Percentiles rank a stretch among this genome's conserved stretches.
Conservation (phyloP, 805 yeast species). For the Brettanomyces nanus region DNA sequence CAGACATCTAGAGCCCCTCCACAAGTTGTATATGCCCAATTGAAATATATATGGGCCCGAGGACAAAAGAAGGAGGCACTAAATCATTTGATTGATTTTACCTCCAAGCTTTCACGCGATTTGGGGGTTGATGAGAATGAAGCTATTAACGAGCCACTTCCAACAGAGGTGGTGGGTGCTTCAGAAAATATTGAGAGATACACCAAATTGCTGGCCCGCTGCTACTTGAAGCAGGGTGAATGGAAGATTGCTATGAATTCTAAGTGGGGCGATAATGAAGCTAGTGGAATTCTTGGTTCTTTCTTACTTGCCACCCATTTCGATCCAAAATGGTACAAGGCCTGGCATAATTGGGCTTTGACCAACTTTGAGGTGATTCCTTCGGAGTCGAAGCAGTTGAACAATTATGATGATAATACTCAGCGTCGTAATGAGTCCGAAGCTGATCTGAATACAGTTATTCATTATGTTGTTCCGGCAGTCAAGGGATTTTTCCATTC, state of each 20-base stretch:
- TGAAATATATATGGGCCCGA: slow-evolving; percentile 95
- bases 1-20: slow-evolving; percentile 76
- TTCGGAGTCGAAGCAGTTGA: slow-evolving; percentile 27
- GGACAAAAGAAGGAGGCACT: slow-evolving; percentile 85
- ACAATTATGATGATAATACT: slow-evolving; percentile 8
- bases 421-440: slow-evolving; percentile 14
- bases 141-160: slow-evolving; percentile 77
- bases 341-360: slow-evolving; percentile 99
- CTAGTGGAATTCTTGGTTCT: slow-evolving; percentile 81
- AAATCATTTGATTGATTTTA: slow-evolving; percentile 77
- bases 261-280: slow-evolving; percentile 69
- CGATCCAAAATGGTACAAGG: slow-evolving; percentile 90
- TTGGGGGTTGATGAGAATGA: slow-evolving; percentile 82
- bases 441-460: slow-evolving; percentile 48
- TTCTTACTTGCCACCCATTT: slow-evolving; percentile 91
- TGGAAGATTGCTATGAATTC: slow-evolving; percentile 85
- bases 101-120: slow-evolving; percentile 84
- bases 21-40: slow-evolving; percentile 92
- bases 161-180: slow-evolving; percentile 62
- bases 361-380: slow-evolving; percentile 95
- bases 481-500: slow-evolving; percentile 94
- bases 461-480: slow-evolving; percentile 91
- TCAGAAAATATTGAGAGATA: slow-evolving; percentile 74
- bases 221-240: slow-evolving; percentile 96
- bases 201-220: slow-evolving; percentile 80